These are phyloP conservation scores for Quercus phellos DNA, from an alignment of 331 rosid species.

Conservation along the genomic window DNA sequence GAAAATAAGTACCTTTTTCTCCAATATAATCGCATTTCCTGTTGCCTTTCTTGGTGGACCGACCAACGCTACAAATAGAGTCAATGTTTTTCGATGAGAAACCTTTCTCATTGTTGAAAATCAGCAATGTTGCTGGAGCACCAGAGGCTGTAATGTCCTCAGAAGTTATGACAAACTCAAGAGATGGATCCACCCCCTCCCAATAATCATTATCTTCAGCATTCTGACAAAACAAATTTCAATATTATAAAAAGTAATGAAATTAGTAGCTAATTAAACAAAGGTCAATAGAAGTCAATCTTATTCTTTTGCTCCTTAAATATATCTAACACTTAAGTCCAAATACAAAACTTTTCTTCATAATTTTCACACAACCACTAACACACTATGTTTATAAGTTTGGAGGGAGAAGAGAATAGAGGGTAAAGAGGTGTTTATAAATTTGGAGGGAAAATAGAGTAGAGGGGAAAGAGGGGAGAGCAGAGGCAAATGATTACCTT, in stretches of 20 bases:
- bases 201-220: slow-evolving; percentile 74
- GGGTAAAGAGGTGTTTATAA: too few species aligned
- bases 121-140: slow-evolving; percentile 56
- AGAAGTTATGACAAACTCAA: slow-evolving; percentile 63
- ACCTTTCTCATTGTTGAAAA: slow-evolving; percentile 75
- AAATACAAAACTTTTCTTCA: too few species aligned
- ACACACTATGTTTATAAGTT: too few species aligned
- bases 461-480: too few species aligned
- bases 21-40: slow-evolving; percentile 67
- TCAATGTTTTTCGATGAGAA: slow-evolving; percentile 60
- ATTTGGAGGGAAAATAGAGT: too few species aligned
- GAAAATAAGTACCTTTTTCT: slow-evolving; percentile 55
- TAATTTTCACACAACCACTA: too few species aligned
- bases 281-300: too few species aligned
- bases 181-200: slow-evolving; percentile 42
- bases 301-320: too few species aligned
- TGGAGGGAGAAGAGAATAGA: too few species aligned
- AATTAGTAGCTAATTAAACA: too few species aligned
- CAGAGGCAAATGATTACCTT: too few species aligned
- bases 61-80: slow-evolving; percentile 75
- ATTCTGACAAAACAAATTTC: slow-evolving; percentile 35
- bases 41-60: slow-evolving; percentile 69
- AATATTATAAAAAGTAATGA: background rate
- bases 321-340: too few species aligned
- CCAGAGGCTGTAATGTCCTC: slow-evolving; percentile 63